Base-by-base conservation (phyloP, 177 flowering plant species). In the Viscum album region DNA sequence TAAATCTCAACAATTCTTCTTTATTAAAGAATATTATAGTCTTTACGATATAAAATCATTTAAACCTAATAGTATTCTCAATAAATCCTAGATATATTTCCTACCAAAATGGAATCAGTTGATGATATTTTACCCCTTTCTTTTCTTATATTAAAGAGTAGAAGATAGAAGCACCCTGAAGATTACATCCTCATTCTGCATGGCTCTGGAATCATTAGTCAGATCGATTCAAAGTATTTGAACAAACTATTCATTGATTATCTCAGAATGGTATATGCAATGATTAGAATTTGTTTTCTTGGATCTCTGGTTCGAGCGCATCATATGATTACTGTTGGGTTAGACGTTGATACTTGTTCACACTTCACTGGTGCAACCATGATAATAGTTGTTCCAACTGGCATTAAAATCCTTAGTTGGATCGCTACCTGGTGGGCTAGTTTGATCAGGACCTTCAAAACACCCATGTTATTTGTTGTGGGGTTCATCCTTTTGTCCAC, bases 311-410 rank as follows among this genome's bases (percentile, higher is more conserved):
- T 62, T 62, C 33, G 34, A 34, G 65, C 65, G 28, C 65, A 62
- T 62, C 65, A 62, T 62, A 62, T 62, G 65, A 28, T 62, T 62
- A 62, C 33, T 62, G 34, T 62, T 15, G 65, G 65, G 34, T 62
- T 62, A 62, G 34, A 62, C 65, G 65, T 66, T 66, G 76, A 74
- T 74, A 64, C 58, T 34, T 69, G 66, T 74, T 72, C 72, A 69
- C 66, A 74, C 73, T 74, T 74, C 69, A 70, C 73, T 62, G 70
- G 43, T 64, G 69, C 72, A 69, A 69, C 54, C 76, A 70, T 65
- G 73, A 70, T 70, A 72, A 70, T 74, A 64, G 69, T 26, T 69
- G 69, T 69, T 66, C 70, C 76, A 39, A 70, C 59, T 52, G 58
- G 70, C 69, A 73, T 73, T 64, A 73, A 73, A 73, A 64, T 71